Base-by-base conservation (phyloP, 129 eudicot species). In the Solidago caesia region DNA sequence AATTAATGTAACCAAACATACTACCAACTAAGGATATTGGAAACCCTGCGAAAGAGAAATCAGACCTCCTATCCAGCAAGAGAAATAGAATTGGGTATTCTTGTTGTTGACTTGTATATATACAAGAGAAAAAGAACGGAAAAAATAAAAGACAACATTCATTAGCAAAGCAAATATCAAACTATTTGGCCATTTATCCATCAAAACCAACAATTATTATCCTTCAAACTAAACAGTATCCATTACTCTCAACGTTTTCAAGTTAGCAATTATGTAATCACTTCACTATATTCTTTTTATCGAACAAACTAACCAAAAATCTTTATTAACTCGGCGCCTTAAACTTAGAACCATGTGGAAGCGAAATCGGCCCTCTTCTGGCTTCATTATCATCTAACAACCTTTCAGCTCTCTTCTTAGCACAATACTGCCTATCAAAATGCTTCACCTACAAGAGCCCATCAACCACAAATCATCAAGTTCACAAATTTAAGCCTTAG, bases 401-500 rank as follows among this genome's bases (percentile, higher is more conserved):
- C 81, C 96, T 88, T 68, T 87, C 84, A 80, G 73, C 88, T 72
- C 84, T 89, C 92, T 87, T 92, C 80, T 87, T 92, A 1, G 89
- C 79, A 72, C 92, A 85, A 49, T 92, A 86, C 75, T 85, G 95
- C 77, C 96, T 80, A 70, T 92, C 98, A 80, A 92, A 92, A 87
- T 92, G 98, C 87, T 86, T 89, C 86, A 92, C 98, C 98, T 92
- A 68, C 68, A 80, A 44, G 59, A 68, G 0, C 49, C 49, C 15
- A 67, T 10, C 72, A 67, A 67, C 44, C 14, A 51, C 7, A 8
- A 59, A 13, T 4, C 10, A 70, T 70, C 41, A 70, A 59, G 71
- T 67, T 55, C 5, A 55, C 5, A 55, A 55, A n/a, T 26, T 26
- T 15, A 15, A 26, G 61, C 55, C 10, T 14, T 7, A 51, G 13